Conservation (phyloP, 2,329 filamentous ascomycete genomes). For the Fusarium sublunatum region DNA sequence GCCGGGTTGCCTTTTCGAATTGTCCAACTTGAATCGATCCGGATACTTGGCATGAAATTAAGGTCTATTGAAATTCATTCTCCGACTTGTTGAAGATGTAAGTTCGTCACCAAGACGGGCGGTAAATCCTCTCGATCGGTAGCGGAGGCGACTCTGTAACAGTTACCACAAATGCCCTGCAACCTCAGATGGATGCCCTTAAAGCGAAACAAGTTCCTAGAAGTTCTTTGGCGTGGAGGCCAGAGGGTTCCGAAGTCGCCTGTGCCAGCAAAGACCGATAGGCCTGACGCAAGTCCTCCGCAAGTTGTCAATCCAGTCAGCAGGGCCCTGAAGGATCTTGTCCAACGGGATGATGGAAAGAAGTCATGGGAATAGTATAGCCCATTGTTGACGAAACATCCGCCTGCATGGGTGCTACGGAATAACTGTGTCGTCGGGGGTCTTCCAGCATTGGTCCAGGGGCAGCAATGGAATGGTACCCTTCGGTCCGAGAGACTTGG, state of each 20-base stretch:
- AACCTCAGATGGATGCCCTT: not conserved
- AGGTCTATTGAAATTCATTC: not conserved
- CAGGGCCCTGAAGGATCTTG: slow-evolving; percentile 36
- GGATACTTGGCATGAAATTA: not conserved
- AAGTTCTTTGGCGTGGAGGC: not conserved
- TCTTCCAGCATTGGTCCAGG: slow-evolving; percentile 42
- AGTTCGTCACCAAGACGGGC: not conserved
- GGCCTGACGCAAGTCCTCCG: slow-evolving; percentile 12
- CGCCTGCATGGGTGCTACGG: slow-evolving; percentile 35
- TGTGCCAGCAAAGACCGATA: slow-evolving; percentile 4
- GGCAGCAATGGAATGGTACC: slow-evolving; percentile 34
- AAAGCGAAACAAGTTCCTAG: not conserved
- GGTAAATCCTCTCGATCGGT: not conserved
- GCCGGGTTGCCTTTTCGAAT: not conserved
- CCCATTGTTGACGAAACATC: slow-evolving; percentile 40
- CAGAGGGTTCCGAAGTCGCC: slow-evolving; percentile 6
- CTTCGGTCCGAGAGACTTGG: slow-evolving; percentile 39
- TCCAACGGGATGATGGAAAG: slow-evolving; percentile 37
- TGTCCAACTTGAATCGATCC: not conserved
- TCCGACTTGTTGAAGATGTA: not conserved
- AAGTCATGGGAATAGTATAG: slow-evolving; percentile 44
- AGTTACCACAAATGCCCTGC: not conserved
- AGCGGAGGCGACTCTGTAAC: not conserved
- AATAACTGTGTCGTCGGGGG: slow-evolving; percentile 43
- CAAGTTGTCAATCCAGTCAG: slow-evolving; percentile 34